Base-by-base conservation (phyloP, 176 grass and related monocot species). In the Carex myosuroides region DNA sequence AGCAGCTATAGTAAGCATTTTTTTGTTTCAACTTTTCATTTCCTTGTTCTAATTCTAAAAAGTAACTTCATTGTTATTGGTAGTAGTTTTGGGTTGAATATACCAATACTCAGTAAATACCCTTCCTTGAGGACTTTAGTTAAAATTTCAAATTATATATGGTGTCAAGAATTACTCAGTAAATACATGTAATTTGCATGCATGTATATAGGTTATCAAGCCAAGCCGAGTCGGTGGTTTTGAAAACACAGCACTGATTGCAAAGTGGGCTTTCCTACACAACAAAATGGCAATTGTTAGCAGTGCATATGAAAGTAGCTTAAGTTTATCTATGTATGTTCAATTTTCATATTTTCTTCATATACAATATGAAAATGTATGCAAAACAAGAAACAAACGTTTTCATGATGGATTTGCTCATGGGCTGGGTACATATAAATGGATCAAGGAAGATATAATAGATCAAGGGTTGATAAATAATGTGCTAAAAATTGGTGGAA, bases 371-470 rank as follows among this genome's bases (percentile, higher is more conserved):
- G 85, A 79, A 48, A 46, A 83, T 81, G 64, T 91, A 62, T 90
- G 87, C 56, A 89, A 67, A 90, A 85, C 92, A 86, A 93, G 88
- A 84, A 92, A 85, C 74, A 89, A 75, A 66, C 48, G 33, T 20
- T 54, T 88, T 66, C 63, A 66, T 81, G 86, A 84, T 83, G 81
- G 63, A 44, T 35, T 76, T 72, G 90, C 80, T 0, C 92, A 98
- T 91, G 95, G 95, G 67, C 91, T 98, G 78, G 95, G 95, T 84
- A 98, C 95, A 82, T 98, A 98, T 89, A 88, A 89, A 85, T 98
- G 92, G 92, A 86, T 98, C 59, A 93, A 76, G 75, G 92, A 98
- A 98, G 95, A 98, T 89, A 85, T 98, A 85, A 84, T 90, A 81
- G 85, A 88, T 71, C 85, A 88, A 59, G 87, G 86, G 70, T 81